Conservation (phyloP, 73 alveolate species). For the Paramecium primaurelia region DNA sequence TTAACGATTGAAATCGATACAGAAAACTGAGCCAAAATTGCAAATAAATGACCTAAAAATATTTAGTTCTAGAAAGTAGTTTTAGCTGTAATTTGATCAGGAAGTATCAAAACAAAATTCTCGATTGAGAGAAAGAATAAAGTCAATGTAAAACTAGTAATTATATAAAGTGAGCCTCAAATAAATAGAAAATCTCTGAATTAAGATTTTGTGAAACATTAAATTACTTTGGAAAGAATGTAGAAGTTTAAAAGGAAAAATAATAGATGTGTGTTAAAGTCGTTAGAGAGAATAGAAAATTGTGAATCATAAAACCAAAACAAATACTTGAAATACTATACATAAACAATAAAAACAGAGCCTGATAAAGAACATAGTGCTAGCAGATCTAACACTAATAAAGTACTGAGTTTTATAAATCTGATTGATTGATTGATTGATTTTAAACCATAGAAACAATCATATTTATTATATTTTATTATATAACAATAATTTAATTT, state of each 20-base stretch:
- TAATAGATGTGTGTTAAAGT: not conserved
- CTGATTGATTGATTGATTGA: not conserved
- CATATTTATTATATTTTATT: not conserved
- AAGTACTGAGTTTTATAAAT: not conserved
- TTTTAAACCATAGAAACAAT: not conserved
- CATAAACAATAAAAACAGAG: not conserved
- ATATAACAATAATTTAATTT: not conserved
- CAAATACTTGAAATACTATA: not conserved
- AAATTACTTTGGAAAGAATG: not conserved
- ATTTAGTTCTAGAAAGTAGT: not conserved
- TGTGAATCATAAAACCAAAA: not conserved
- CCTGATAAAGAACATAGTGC: not conserved
- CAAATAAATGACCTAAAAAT: not conserved
- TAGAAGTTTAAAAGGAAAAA: not conserved
- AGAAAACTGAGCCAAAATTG: not conserved
- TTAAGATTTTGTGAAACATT: not conserved
- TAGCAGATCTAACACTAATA: not conserved
- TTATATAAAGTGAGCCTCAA: not conserved
- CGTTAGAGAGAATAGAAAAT: not conserved
- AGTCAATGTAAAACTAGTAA: not conserved
- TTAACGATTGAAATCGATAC: not conserved
- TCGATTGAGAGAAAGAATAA: not conserved
- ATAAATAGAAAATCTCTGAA: not conserved
- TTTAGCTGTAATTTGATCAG: not conserved
- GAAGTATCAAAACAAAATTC: not conserved